A percentile compares a stretch with the other conserved stretches of the same genome.
Evolutionary conservation across 257 asterid genomes (phyloP).

Genomic region (Striga asiatica): DNA sequence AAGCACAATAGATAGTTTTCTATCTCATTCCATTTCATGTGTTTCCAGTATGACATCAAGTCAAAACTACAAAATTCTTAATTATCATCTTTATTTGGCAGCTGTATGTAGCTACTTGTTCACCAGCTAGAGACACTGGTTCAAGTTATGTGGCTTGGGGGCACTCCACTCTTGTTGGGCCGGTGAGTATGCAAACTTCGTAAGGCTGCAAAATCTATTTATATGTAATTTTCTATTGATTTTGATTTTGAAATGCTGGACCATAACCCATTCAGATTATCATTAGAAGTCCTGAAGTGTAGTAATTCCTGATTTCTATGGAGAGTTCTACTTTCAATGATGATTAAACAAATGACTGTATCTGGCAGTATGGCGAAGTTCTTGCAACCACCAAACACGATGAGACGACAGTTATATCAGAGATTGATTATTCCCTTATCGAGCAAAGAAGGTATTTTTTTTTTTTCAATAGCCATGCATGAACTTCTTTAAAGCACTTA

Average conservation of each 20-base stretch:
- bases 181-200: conserved; percentile 39
- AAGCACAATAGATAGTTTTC: too few species aligned
- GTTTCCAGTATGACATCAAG: too few species aligned
- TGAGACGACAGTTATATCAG: conserved; percentile 55
- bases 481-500: background rate
- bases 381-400: conserved; percentile 88
- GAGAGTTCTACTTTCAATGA: background rate
- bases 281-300: background rate
- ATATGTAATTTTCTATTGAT: background rate
- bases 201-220: background rate
- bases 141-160: conserved; percentile 89
- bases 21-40: too few species aligned
- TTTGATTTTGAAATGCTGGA: conserved; percentile 10
- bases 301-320: conserved; percentile 6
- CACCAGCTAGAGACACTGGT: conserved; percentile 70
- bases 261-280: conserved; percentile 5
- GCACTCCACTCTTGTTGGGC: conserved; percentile 89
- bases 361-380: conserved; percentile 82
- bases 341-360: conserved; percentile 16
- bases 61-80: too few species aligned
- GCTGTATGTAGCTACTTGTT: conserved; percentile 85
- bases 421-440: conserved; percentile 68
- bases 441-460: conserved; percentile 65
- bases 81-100: conserved; percentile 20
- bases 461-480: conserved; percentile 3